phyloP scores from a whole-genome alignment of 108 stramenopile genomes.

The Cyclostephanos tholiformis region DNA sequence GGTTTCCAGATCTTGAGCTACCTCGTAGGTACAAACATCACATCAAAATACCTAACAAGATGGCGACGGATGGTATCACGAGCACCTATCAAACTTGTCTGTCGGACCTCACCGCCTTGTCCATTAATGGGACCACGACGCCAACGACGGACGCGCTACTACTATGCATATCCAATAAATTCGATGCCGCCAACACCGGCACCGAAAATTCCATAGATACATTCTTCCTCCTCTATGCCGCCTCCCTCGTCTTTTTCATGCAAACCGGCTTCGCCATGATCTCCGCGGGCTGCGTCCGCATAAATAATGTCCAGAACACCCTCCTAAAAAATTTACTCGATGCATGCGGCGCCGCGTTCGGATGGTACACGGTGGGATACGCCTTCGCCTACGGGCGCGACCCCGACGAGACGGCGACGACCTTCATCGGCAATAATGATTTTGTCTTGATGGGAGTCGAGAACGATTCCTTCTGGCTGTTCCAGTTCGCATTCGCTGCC shows the following conservation, averaged over 20 bases:
- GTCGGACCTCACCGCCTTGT: neutral
- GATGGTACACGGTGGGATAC: conserved; percentile 78
- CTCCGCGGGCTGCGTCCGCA: conserved; percentile 80
- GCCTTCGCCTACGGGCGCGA: conserved; percentile 79
- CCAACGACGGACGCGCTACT: conserved; percentile 24
- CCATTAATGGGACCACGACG: neutral
- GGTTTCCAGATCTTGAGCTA: too few species aligned
- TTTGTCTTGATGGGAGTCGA: conserved; percentile 55
- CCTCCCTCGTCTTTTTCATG: conserved; percentile 85
- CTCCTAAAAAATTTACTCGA: conserved; percentile 90
- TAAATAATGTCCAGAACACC: conserved; percentile 88
- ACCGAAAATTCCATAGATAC: conserved; percentile 34
- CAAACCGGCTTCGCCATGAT: conserved; percentile 77
- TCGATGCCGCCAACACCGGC: conserved; percentile 3
- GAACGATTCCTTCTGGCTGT: conserved; percentile 71
- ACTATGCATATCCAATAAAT: conserved; percentile 34
- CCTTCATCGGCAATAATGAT: conserved; percentile 63
- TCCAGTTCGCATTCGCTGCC: conserved; percentile 84
- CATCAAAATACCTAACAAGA: too few species aligned
- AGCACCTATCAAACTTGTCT: conserved; percentile 14
- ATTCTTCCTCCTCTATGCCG: conserved; percentile 68
- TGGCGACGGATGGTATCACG: neutral
- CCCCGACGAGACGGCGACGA: conserved; percentile 29
- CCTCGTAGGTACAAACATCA: too few species aligned
- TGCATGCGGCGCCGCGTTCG: conserved; percentile 71